Percentiles rank a stretch among this genome's conserved stretches.
phyloP scores from a whole-genome alignment of 2,329 filamentous ascomycete genomes.

The Teratosphaeria destructans region DNA sequence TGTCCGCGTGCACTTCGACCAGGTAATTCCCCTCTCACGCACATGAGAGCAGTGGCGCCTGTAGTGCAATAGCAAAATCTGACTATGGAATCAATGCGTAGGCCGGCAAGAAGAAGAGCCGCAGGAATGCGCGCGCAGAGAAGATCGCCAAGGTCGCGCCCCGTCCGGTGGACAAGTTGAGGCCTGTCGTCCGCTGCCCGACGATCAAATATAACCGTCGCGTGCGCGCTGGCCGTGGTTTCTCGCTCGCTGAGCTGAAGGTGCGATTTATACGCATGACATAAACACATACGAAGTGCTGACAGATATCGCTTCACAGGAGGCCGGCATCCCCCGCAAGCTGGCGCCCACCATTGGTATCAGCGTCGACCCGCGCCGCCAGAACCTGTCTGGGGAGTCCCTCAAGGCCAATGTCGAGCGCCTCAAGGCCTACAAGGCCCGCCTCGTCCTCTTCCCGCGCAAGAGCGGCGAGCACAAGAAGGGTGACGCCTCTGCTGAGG shows the following conservation, averaged over 20 bases:
- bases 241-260: conserved; percentile 97
- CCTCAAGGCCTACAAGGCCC: conserved; percentile 94
- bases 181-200: conserved; percentile 94
- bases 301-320: conserved; percentile 41
- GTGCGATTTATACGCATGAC: conserved; percentile 36
- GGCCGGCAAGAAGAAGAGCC: conserved; percentile 92
- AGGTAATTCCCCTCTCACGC: conserved; percentile 61
- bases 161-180: conserved; percentile 92
- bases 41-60: conserved; percentile 44
- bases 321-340: conserved; percentile 89
- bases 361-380: conserved; percentile 87
- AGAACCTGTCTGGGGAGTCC: conserved; percentile 94
- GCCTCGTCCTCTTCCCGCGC: conserved; percentile 95
- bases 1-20: conserved; percentile 98
- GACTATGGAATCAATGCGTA: conserved; percentile 36
- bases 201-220: conserved; percentile 97
- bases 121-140: conserved; percentile 79
- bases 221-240: conserved; percentile 91
- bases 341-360: conserved; percentile 95
- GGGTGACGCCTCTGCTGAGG: conserved; percentile 76
- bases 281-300: neutral
- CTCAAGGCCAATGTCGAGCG: conserved; percentile 91
- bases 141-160: conserved; percentile 95
- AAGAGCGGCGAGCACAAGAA: conserved; percentile 89
- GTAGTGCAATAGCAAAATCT: conserved; percentile 27